A percentile compares a stretch with the other conserved stretches of the same genome.
Evolutionary conservation across 2,329 filamentous ascomycete genomes (phyloP).

Genomic region (Trichophyton simii): DNA sequence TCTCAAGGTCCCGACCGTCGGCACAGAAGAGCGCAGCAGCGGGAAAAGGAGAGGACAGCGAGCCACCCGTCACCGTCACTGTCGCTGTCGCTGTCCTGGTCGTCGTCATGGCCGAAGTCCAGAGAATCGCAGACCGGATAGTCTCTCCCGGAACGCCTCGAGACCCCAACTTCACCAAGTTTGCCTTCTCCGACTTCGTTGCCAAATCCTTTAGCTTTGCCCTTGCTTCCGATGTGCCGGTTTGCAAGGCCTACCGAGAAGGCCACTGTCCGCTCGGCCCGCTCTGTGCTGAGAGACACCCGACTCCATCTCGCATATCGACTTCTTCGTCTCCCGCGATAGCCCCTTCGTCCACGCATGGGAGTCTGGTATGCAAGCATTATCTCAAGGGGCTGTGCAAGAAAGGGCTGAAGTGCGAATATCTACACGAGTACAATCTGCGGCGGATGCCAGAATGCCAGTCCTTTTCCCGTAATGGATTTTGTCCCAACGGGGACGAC

Average conservation of each 20-base stretch:
- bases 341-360: conserved; percentile 30
- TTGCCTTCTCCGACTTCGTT: conserved; percentile 78
- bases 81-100: background rate
- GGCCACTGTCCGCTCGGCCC: conserved; percentile 79
- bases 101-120: conserved; percentile 24
- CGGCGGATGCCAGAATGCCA: conserved; percentile 98
- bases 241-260: conserved; percentile 74
- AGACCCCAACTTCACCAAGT: conserved; percentile 45
- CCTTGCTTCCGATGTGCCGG: conserved; percentile 62
- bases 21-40: background rate
- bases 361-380: conserved; percentile 86
- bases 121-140: conserved; percentile 23
- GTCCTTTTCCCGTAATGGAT: conserved; percentile 84
- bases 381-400: conserved; percentile 96
- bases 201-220: conserved; percentile 73
- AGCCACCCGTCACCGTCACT: background rate
- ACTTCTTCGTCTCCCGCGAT: conserved; percentile 33
- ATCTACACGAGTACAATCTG: conserved; percentile 96
- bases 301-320: conserved; percentile 34
- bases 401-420: conserved; percentile 93
- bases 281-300: conserved; percentile 74
- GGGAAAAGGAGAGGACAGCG: background rate
- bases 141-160: conserved; percentile 26
- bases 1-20: background rate
- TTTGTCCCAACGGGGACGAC: conserved; percentile 93